Evolutionary conservation across 139 green algal genomes (phyloP), one percentile per base, ranked within the genome.

Genomic region (Chlamydomonas sp.): DNA sequence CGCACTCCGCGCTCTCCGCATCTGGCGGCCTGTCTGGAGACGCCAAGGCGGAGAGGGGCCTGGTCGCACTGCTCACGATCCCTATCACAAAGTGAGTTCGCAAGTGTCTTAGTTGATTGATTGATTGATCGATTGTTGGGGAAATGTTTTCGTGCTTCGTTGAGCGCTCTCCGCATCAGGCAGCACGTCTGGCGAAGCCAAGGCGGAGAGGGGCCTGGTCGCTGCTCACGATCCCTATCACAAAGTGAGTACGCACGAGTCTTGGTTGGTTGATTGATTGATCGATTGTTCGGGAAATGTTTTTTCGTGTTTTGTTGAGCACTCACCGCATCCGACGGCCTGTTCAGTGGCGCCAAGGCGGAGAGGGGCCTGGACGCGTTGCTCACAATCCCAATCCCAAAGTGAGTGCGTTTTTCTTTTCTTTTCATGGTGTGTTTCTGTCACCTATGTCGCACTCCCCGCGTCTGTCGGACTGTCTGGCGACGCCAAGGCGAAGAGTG

Each of bases 281-380:
- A n/a, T n/a, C n/a, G n/a, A n/a, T n/a, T n/a, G n/a, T n/a, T n/a
- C n/a, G n/a, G n/a, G n/a, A n/a, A n/a, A n/a, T n/a, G n/a, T n/a
- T n/a, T n/a, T n/a, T n/a, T n/a, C n/a, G n/a, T n/a, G n/a, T n/a
- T n/a, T n/a, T n/a, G n/a, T n/a, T n/a, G n/a, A n/a, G 67, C 76
- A 4, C 50, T 81, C 59, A 35, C 49, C 37, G 54, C 34, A 24
- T 39, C 20, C 13, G 67, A 70, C 35, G 73, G 57, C 48, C 66
- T 80, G 61, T 67, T 63, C 3, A 72, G 80, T 57, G 89, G 93
- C 35, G 48, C 48, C 13, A 76, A 73, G 34, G 87, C 85, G 0
- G 92, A 94, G 73, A 85, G 82, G 71, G 77, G 90, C n/a, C 74
- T 98, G 59, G 76, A 92, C 68, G 73, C 76, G 29, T 75, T 98